Percentiles rank a stretch among this genome's conserved stretches.
Evolutionary conservation across 192 early-diverging fungal species (phyloP).

Genomic region (Gonapodya prolifera): DNA sequence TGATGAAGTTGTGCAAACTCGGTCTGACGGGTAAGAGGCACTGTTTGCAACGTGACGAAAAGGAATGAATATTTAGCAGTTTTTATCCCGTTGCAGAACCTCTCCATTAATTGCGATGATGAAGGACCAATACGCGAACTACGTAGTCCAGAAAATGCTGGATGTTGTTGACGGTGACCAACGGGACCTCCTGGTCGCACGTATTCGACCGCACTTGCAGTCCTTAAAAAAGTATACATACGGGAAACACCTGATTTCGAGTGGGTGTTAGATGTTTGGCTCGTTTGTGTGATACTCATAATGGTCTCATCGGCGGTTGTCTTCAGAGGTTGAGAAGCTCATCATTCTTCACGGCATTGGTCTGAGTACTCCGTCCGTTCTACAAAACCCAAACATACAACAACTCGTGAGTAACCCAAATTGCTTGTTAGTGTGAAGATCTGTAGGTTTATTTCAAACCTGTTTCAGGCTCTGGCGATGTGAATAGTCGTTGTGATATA

Average conservation of each 20-base stretch:
- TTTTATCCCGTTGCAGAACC: constrained; percentile 32
- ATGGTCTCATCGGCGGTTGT: background rate
- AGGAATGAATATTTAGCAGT: constrained; percentile 8
- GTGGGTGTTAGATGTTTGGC: background rate
- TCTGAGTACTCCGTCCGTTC: background rate
- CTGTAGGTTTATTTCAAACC: too few species aligned
- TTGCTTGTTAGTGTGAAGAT: too few species aligned
- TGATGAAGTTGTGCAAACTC: constrained; percentile 78
- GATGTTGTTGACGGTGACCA: constrained; percentile 93
- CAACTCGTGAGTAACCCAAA: background rate
- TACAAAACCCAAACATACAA: background rate
- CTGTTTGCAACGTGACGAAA: background rate
- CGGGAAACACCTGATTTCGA: constrained; percentile 89
- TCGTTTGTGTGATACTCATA: background rate
- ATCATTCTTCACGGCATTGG: background rate
- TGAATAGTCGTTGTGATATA: background rate
- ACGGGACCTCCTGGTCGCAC: constrained; percentile 69
- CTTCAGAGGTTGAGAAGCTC: background rate
- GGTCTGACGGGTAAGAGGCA: constrained; percentile 63
- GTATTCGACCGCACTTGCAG: constrained; percentile 85
- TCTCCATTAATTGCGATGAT: constrained; percentile 87
- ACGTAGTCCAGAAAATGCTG: constrained; percentile 99
- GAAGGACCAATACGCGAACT: constrained; percentile 99
- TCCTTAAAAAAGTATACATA: constrained; percentile 95
- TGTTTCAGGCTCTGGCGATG: background rate